phyloP scores from a whole-genome alignment of 23 red algal species.

The Agarophyton chilense region DNA sequence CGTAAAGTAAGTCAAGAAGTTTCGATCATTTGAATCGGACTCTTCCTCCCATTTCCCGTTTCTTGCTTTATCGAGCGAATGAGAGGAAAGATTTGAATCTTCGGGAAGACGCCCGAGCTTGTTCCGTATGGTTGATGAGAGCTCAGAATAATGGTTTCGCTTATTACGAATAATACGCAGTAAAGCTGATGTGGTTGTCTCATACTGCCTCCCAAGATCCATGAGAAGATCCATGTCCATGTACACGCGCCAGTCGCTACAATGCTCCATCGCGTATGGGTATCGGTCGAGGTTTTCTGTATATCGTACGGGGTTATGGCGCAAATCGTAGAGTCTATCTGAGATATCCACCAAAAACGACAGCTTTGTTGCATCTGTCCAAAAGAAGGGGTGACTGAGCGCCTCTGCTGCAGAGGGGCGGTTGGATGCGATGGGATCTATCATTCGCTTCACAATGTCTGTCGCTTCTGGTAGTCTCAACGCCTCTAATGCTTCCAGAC shows the following conservation, averaged over 20 bases:
- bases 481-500: slow-evolving; percentile 68
- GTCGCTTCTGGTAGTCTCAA: slow-evolving; percentile 82
- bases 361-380: slow-evolving; percentile 91
- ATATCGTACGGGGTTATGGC: slow-evolving; percentile 34
- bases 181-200: slow-evolving; percentile 76
- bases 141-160: slow-evolving; percentile 93
- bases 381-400: slow-evolving; percentile 93
- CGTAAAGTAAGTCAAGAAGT: slow-evolving; percentile 91
- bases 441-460: slow-evolving; percentile 82
- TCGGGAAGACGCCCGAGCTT: slow-evolving; percentile 83
- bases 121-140: slow-evolving; percentile 51
- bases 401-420: slow-evolving; percentile 73
- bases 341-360: slow-evolving; percentile 93
- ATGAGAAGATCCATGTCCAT: slow-evolving; percentile 78
- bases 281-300: slow-evolving; percentile 64
- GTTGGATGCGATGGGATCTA: slow-evolving; percentile 57
- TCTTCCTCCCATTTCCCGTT: neutral
- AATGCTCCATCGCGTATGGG: slow-evolving; percentile 32
- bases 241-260: slow-evolving; percentile 68
- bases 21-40: neutral
- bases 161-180: slow-evolving; percentile 97
- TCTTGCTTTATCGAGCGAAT: neutral
- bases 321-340: slow-evolving; percentile 78
- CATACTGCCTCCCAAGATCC: slow-evolving; percentile 73
- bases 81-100: neutral